These are phyloP conservation scores for Teratosphaeria nubilosa DNA, from an alignment of 2,329 filamentous ascomycete species.

Conservation along the genomic window DNA sequence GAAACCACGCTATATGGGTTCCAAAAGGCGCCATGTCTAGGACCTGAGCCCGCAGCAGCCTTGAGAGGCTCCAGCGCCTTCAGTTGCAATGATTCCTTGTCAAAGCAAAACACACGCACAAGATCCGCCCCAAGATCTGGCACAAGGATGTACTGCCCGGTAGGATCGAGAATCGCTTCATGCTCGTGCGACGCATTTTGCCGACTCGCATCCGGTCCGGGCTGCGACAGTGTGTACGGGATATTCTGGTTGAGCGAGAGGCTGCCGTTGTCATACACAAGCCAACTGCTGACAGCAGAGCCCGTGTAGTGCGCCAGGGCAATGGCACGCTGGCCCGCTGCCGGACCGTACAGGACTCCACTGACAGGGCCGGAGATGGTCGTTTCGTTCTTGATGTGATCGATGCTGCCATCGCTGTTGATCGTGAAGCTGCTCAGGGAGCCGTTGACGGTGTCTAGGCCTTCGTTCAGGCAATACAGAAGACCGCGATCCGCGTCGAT, in stretches of 20 bases:
- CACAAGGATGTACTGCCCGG: constrained; percentile 27
- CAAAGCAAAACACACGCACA: constrained; percentile 24
- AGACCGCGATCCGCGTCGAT: constrained; percentile 40
- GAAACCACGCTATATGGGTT: constrained; percentile 19
- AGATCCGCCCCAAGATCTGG: constrained; percentile 30
- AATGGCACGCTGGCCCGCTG: constrained; percentile 26
- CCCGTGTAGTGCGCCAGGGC: constrained; percentile 34
- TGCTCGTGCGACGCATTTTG: constrained; percentile 28
- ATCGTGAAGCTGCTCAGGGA: constrained; percentile 35
- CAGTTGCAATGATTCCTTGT: constrained; percentile 16
- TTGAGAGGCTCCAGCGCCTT: constrained; percentile 17
- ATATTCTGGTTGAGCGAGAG: constrained; percentile 30
- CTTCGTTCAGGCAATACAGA: constrained; percentile 55
- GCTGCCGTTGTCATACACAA: constrained; percentile 41
- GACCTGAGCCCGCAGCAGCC: constrained; percentile 23
- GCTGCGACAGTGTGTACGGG: constrained; percentile 18
- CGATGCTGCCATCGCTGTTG: constrained; percentile 30
- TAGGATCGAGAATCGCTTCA: constrained; percentile 28
- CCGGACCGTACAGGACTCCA: constrained; percentile 30
- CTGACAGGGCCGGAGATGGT: constrained; percentile 32
- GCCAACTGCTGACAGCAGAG: constrained; percentile 28
- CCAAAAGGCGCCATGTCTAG: constrained; percentile 28
- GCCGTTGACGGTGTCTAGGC: constrained; percentile 37
- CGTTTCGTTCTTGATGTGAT: constrained; percentile 22
- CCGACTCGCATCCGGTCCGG: constrained; percentile 21